phyloP scores from a whole-genome alignment of 345 rosid species.

The Pistacia integerrima region DNA sequence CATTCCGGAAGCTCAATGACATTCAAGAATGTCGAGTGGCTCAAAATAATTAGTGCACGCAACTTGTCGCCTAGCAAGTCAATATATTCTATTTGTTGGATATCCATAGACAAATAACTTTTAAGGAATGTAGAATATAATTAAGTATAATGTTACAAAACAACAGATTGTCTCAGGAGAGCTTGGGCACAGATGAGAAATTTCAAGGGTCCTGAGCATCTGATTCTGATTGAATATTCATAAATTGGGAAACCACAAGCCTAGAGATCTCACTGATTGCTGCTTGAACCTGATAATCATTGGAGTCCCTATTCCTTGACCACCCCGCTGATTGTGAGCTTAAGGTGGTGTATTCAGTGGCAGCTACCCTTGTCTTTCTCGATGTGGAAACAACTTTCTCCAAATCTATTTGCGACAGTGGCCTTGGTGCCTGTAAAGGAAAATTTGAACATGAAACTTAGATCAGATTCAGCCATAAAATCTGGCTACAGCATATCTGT shows the following conservation, averaged over 20 bases:
- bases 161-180: not conserved
- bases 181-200: conserved; percentile 13
- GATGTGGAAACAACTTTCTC: conserved; percentile 70
- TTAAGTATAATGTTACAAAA: conserved; percentile 26
- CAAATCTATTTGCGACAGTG: conserved; percentile 67
- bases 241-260: conserved; percentile 75
- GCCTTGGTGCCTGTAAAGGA: conserved; percentile 67
- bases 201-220: conserved; percentile 48
- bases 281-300: conserved; percentile 73
- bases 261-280: conserved; percentile 81
- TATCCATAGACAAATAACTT: conserved; percentile 1
- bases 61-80: not conserved
- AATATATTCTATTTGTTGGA: not conserved
- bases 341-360: conserved; percentile 64
- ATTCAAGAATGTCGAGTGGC: conserved; percentile 6
- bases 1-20: not conserved
- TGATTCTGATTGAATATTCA: conserved; percentile 69
- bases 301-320: conserved; percentile 54
- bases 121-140: not conserved
- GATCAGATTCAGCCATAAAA: not conserved
- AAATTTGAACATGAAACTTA: not conserved
- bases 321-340: conserved; percentile 55
- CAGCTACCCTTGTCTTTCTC: conserved; percentile 73
- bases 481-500: not conserved
- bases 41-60: not conserved